Conservation (phyloP, 2,329 filamentous ascomycete genomes). For the Penicillium sclerotigenum region DNA sequence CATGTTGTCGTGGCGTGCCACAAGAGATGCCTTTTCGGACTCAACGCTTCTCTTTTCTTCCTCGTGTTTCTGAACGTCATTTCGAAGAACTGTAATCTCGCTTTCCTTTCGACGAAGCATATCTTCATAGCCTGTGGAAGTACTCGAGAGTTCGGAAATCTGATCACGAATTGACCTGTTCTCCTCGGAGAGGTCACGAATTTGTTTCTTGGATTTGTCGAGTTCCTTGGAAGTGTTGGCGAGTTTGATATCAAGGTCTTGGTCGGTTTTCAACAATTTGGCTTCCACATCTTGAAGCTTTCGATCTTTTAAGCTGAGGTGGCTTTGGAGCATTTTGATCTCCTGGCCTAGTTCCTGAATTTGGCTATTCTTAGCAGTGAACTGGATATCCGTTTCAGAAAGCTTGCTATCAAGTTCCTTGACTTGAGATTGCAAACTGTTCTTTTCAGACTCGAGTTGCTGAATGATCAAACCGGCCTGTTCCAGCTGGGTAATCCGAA, state of each 20-base stretch:
- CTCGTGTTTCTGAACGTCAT: slow-evolving; percentile 79
- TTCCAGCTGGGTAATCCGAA: slow-evolving; percentile 76
- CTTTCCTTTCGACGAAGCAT: slow-evolving; percentile 91
- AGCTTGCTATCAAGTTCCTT: slow-evolving; percentile 68
- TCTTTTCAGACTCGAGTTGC: slow-evolving; percentile 82
- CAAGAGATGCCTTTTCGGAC: slow-evolving; percentile 69
- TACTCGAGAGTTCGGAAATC: slow-evolving; percentile 80
- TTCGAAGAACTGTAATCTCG: slow-evolving; percentile 78
- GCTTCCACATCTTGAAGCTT: slow-evolving; percentile 84
- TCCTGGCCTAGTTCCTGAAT: slow-evolving; percentile 77
- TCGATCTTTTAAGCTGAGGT: slow-evolving; percentile 81
- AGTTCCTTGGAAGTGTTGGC: slow-evolving; percentile 75
- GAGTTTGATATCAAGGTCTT: slow-evolving; percentile 84
- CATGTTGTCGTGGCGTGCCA: slow-evolving; percentile 74
- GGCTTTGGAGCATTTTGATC: slow-evolving; percentile 86
- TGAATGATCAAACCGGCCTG: slow-evolving; percentile 86
- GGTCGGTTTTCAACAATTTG: slow-evolving; percentile 78
- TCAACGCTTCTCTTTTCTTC: slow-evolving; percentile 76
- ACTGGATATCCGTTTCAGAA: slow-evolving; percentile 65
- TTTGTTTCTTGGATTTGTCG: slow-evolving; percentile 66
- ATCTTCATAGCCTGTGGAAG: slow-evolving; percentile 92
- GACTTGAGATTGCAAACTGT: slow-evolving; percentile 65
- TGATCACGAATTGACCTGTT: slow-evolving; percentile 81
- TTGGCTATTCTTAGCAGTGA: slow-evolving; percentile 70
- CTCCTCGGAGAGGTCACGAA: slow-evolving; percentile 74